phyloP scores from a whole-genome alignment of 257 asterid genomes.

The Ocimum tenuiflorum region DNA sequence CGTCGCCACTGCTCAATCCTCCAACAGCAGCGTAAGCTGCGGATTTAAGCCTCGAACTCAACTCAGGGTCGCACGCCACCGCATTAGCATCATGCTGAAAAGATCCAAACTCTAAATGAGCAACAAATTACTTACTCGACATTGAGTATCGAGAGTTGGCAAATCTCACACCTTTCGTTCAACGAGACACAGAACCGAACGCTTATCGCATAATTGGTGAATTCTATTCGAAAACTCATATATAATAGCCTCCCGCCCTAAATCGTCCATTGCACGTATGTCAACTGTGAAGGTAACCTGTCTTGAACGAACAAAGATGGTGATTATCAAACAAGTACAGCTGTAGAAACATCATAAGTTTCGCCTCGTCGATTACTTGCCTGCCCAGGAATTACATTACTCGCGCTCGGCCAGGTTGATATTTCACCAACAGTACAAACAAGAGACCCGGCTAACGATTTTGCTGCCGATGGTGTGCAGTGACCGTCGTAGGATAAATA shows the following conservation, averaged over 20 bases:
- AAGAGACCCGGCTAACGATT: conserved; percentile 80
- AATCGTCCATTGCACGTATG: conserved; percentile 84
- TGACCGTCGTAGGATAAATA: conserved; percentile 67
- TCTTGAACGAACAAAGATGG: background rate
- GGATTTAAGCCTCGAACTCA: conserved; percentile 62
- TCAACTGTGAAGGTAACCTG: conserved; percentile 91
- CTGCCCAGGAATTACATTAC: conserved; percentile 98
- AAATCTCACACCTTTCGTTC: conserved; percentile 67
- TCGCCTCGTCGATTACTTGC: conserved; percentile 37
- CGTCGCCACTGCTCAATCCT: conserved; percentile 36
- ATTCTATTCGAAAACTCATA: conserved; percentile 65
- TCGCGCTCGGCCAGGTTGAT: conserved; percentile 98
- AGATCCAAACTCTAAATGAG: conserved; percentile 20
- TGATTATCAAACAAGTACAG: background rate
- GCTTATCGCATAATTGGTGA: conserved; percentile 62
- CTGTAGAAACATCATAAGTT: background rate
- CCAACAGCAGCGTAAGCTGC: conserved; percentile 61
- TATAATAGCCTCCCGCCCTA: conserved; percentile 79
- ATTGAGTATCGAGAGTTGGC: background rate
- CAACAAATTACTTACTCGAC: background rate
- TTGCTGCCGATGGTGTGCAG: conserved; percentile 52
- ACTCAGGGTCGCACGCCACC: conserved; percentile 56
- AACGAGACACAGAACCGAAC: conserved; percentile 66
- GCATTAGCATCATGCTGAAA: conserved; percentile 91
- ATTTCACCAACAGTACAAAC: conserved; percentile 98